Base-by-base conservation (phyloP, 352 stramenopile species). In the Albugo candida region DNA sequence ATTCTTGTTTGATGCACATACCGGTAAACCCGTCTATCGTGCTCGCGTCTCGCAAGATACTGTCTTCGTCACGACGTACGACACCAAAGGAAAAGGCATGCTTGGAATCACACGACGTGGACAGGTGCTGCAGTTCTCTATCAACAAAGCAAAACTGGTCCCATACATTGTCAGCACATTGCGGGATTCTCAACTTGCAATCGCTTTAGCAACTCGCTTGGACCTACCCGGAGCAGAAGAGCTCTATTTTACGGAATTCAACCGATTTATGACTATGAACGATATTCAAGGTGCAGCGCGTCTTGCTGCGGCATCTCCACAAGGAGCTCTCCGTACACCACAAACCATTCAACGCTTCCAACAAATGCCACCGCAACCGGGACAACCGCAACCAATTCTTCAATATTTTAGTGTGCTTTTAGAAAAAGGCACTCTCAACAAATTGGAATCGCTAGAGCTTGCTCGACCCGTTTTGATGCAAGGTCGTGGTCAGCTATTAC, bases 391-490 rank as follows among this genome's bases (percentile, higher is more conserved):
- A 60, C 95, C 95, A 21, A 94, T 99, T 24, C 82, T 99, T 54
- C 92, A 98, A 64, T 99, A 99, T 72, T 99, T 99, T 72, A 97
- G 82, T 48, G 89, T 97, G 37, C 71, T 99, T 40, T 74, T 99
- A 48, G 95, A 99, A 71, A 95, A 88, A 65, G 94, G 94, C 38
- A 96, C 92, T 43, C 65, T 99, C 35, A 99, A 99, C 75, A 94
- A 97, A 64, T 92, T 98, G 66, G 96, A 99, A 63, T 97, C 89
- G 54, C 86, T 99, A 39, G 95, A 99, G 68, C 76, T 99, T 13
- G 93, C 94, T 40, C 95, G 94, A 21, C 94, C 94, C 1, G 94
- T 99, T 24, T 67, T 99, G 50, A 84, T 95, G 67, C 95, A 99
- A 70, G 89, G 93, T 49, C 86, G 95, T 48, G 88, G 88, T 8